phyloP scores from a whole-genome alignment of 1,284 basidiomycete species.

The Fomitopsis pinicola region DNA sequence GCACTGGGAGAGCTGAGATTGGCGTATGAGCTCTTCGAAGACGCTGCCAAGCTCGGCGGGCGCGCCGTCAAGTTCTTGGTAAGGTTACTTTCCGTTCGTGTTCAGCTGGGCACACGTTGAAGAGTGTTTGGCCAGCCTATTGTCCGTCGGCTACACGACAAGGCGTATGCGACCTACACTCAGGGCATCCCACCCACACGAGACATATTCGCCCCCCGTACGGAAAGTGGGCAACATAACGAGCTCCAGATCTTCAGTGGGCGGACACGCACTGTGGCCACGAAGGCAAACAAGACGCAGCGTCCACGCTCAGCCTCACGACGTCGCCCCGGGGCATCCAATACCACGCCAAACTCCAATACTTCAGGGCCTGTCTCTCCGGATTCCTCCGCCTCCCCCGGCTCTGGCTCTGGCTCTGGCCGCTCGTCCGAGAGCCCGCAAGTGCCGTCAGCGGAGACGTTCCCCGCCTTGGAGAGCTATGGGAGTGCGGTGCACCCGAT shows the following conservation, averaged over 20 bases:
- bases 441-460: slow-evolving; percentile 13
- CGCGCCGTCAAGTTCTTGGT: slow-evolving; percentile 65
- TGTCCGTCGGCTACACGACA: slow-evolving; percentile 50
- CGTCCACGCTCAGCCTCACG: slow-evolving; percentile 11
- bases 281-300: slow-evolving; percentile 29
- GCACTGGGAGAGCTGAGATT: slow-evolving; percentile 56
- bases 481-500: slow-evolving; percentile 46
- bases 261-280: slow-evolving; percentile 56
- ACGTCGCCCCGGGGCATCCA: slow-evolving; percentile 15
- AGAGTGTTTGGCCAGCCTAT: slow-evolving; percentile 44
- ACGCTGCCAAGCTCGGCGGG: slow-evolving; percentile 54
- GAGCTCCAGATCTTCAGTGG: slow-evolving; percentile 71
- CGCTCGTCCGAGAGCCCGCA: slow-evolving; percentile 15
- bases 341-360: slow-evolving; percentile 13
- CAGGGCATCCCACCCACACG: slow-evolving; percentile 40
- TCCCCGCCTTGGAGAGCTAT: slow-evolving; percentile 23
- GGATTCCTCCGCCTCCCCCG: slow-evolving; percentile 7
- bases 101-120: background rate
- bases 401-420: slow-evolving; percentile 6
- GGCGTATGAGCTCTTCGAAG: slow-evolving; percentile 59
- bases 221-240: slow-evolving; percentile 44
- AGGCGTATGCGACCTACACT: slow-evolving; percentile 52
- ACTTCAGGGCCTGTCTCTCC: slow-evolving; percentile 8
- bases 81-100: slow-evolving; percentile 18
- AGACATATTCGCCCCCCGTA: slow-evolving; percentile 54